Conservation (phyloP, 1,284 basidiomycete species). For the Heterobasidion occidentale region DNA sequence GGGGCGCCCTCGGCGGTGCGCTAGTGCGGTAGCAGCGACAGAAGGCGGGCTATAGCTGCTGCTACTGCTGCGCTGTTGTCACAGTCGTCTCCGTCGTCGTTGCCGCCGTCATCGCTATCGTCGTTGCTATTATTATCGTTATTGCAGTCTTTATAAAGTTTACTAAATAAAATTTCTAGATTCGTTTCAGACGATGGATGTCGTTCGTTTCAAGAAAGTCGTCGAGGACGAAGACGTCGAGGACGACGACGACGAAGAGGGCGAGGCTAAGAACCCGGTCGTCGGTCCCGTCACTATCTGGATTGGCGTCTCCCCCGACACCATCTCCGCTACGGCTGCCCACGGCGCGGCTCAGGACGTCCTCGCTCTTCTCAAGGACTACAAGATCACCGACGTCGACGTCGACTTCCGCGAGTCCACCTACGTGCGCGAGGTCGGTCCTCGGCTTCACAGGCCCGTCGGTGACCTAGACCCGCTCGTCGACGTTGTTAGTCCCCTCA, state of each 20-base stretch:
- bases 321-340: conserved; percentile 21
- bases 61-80: too few species aligned
- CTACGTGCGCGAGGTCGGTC: conserved; percentile 15
- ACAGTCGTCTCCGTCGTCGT: too few species aligned
- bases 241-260: conserved; percentile 14
- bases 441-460: conserved; percentile 23
- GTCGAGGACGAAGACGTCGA: conserved; percentile 13
- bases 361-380: conserved; percentile 10
- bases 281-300: conserved; percentile 19
- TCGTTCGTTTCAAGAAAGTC: neutral
- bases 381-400: conserved; percentile 21
- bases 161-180: neutral
- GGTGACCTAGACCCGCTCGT: conserved; percentile 21
- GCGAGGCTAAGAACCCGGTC: conserved; percentile 9
- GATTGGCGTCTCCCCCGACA: conserved; percentile 30
- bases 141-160: neutral
- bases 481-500: conserved; percentile 25
- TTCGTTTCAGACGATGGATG: neutral
- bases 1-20: too few species aligned
- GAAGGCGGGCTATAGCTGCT: too few species aligned
- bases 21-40: too few species aligned
- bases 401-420: conserved; percentile 28
- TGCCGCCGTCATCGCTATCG: too few species aligned
- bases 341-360: conserved; percentile 19
- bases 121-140: too few species aligned